Evolutionary conservation across 805 yeast genomes (phyloP).

Genomic region (Maudiozyma pseudohumilis): DNA sequence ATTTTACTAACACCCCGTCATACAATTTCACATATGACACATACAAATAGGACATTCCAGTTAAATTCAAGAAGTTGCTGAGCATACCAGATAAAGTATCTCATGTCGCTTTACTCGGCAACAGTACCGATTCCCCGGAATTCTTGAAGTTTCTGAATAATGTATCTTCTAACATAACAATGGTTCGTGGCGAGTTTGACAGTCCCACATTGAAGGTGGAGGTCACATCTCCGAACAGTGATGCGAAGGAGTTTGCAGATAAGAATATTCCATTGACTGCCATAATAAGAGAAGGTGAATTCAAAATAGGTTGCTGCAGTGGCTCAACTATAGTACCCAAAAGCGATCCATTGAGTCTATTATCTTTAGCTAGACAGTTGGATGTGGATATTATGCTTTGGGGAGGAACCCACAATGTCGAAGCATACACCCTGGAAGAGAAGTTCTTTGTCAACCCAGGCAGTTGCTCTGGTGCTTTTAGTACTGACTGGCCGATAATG

Average conservation of each 20-base stretch:
- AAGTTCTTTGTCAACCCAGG: constrained; percentile 96
- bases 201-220: constrained; percentile 19
- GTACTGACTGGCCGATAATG: constrained; percentile 46
- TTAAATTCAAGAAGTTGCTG: constrained; percentile 59
- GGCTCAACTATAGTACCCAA: constrained; percentile 80
- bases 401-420: constrained; percentile 91
- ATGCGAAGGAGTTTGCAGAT: constrained; percentile 7
- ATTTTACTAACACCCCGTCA: neutral
- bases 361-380: constrained; percentile 77
- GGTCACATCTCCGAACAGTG: neutral
- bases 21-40: neutral
- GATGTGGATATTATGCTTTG: constrained; percentile 85
- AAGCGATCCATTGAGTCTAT: constrained; percentile 74
- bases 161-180: constrained; percentile 60
- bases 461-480: constrained; percentile 86
- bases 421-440: constrained; percentile 86
- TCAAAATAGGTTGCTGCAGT: constrained; percentile 75
- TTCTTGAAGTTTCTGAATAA: constrained; percentile 56
- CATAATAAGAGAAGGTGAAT: constrained; percentile 56
- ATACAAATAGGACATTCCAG: constrained; percentile 37
- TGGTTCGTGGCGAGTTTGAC: constrained; percentile 81
- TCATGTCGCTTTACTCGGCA: constrained; percentile 79
- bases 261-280: constrained; percentile 46
- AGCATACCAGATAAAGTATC: constrained; percentile 72
- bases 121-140: constrained; percentile 56